These are phyloP conservation scores for Carex pumila DNA, from an alignment of 176 grass and related monocot genomes.

Conservation along the genomic window DNA sequence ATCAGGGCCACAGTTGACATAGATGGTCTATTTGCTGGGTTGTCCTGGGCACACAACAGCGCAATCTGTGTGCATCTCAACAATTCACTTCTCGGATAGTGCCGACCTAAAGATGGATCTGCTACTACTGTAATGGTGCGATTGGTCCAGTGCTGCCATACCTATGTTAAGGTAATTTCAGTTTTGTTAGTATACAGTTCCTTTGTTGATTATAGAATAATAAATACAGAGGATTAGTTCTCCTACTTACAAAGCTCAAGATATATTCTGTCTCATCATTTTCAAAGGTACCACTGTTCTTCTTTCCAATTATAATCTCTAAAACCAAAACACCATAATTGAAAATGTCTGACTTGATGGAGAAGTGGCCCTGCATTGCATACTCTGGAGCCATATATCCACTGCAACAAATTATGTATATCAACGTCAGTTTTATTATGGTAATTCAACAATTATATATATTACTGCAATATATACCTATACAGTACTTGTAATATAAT, in stretches of 20 bases:
- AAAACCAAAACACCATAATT: slow-evolving; percentile 26
- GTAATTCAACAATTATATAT: background rate
- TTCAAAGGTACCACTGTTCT: slow-evolving; percentile 7
- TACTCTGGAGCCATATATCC: slow-evolving; percentile 36
- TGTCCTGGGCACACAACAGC: slow-evolving; percentile 25
- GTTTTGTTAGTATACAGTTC: background rate
- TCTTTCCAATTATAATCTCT: slow-evolving; percentile 24
- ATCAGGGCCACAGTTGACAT: slow-evolving; percentile 26
- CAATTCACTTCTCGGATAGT: slow-evolving; percentile 13
- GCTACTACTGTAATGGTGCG: slow-evolving; percentile 5
- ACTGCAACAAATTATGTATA: slow-evolving; percentile 1
- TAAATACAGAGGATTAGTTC: background rate
- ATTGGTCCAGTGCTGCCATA: slow-evolving; percentile 16
- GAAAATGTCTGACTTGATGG: slow-evolving; percentile 27
- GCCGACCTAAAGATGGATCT: slow-evolving; percentile 14
- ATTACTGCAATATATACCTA: background rate
- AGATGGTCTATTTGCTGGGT: slow-evolving; percentile 19
- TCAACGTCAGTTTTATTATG: background rate
- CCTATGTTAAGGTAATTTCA: slow-evolving; percentile 2
- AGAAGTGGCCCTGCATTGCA: slow-evolving; percentile 14
- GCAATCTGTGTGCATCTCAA: slow-evolving; percentile 28
- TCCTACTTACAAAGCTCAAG: slow-evolving; percentile 26
- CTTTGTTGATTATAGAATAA: background rate
- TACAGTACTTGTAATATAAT: background rate
- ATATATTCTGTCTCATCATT: slow-evolving; percentile 3